These are phyloP conservation scores for Punctularia strigosozonata DNA, from an alignment of 768 basidiomycete genomes.

Conservation along the genomic window DNA sequence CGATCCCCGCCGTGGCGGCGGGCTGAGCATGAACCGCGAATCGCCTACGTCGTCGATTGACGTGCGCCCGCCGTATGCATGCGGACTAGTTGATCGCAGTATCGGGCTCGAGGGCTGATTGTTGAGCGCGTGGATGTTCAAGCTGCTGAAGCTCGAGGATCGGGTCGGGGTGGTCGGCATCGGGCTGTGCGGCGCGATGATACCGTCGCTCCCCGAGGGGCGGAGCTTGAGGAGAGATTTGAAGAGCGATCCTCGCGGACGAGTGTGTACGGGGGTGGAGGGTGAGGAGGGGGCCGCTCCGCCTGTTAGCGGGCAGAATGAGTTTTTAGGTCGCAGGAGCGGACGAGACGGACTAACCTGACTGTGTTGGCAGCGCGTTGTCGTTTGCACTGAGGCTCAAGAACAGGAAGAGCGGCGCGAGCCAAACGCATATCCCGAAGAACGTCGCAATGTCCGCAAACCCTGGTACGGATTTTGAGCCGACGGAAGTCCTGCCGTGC, in stretches of 20 bases:
- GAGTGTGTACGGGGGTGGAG: slow-evolving; percentile 20
- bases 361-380: slow-evolving; percentile 77
- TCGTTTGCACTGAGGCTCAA: slow-evolving; percentile 94
- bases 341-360: slow-evolving; percentile 23
- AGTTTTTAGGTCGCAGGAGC: not conserved
- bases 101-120: too few species aligned
- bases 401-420: slow-evolving; percentile 88
- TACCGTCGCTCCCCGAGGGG: slow-evolving; percentile 45
- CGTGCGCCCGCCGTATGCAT: too few species aligned
- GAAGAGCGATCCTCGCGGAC: slow-evolving; percentile 48
- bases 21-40: too few species aligned
- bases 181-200: slow-evolving; percentile 57
- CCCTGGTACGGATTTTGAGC: slow-evolving; percentile 16
- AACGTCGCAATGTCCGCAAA: slow-evolving; percentile 77
- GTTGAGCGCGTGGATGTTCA: too few species aligned
- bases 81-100: too few species aligned
- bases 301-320: not conserved
- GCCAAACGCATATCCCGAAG: slow-evolving; percentile 80
- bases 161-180: too few species aligned
- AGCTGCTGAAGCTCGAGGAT: too few species aligned
- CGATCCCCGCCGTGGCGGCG: too few species aligned
- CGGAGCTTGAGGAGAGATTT: slow-evolving; percentile 45
- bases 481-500: slow-evolving; percentile 28
- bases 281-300: slow-evolving; percentile 12
- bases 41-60: too few species aligned